Percentiles rank a stretch among this genome's conserved stretches.
phyloP scores from a whole-genome alignment of 805 yeast genomes.

The Saccharomyces mikatae region DNA sequence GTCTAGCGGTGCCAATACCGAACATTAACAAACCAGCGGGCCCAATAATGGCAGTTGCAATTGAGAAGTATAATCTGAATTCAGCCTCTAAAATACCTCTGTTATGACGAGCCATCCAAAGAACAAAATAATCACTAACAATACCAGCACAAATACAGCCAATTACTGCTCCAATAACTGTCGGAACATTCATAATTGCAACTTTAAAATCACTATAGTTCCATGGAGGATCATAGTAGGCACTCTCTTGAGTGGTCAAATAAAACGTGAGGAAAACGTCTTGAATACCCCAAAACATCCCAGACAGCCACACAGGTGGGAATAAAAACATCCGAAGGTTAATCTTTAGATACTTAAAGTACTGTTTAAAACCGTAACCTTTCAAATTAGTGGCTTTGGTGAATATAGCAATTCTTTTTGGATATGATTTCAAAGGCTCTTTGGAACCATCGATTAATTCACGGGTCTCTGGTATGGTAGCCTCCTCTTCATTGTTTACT shows the following conservation, averaged over 20 bases:
- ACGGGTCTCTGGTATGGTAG: slow-evolving; percentile 5
- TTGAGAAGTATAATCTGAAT: slow-evolving; percentile 49
- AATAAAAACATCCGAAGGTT: slow-evolving; percentile 51
- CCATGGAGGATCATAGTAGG: slow-evolving; percentile 59
- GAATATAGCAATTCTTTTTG: slow-evolving; percentile 40
- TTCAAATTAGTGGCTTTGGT: slow-evolving; percentile 52
- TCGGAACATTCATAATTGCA: slow-evolving; percentile 69
- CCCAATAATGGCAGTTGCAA: slow-evolving; percentile 48
- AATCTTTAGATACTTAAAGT: slow-evolving; percentile 41
- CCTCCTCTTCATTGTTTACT: slow-evolving; percentile 1
- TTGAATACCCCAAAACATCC: slow-evolving; percentile 74
- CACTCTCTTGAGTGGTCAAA: slow-evolving; percentile 63
- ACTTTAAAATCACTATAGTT: slow-evolving; percentile 58
- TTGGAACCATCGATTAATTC: slow-evolving; percentile 34
- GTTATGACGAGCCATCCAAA: slow-evolving; percentile 53
- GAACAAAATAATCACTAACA: slow-evolving; percentile 50
- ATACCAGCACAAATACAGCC: slow-evolving; percentile 62
- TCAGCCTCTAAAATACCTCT: slow-evolving; percentile 60
- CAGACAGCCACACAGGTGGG: slow-evolving; percentile 59
- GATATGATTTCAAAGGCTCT: slow-evolving; percentile 37
- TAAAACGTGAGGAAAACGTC: slow-evolving; percentile 71
- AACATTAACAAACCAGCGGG: slow-evolving; percentile 58
- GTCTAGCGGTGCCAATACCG: slow-evolving; percentile 55
- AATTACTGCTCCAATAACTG: slow-evolving; percentile 54
- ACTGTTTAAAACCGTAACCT: slow-evolving; percentile 63